Evolutionary conservation across 495 filamentous ascomycete genomes (phyloP), one percentile per base, ranked within the genome.

Genomic region (Penicillium pancosmium): DNA sequence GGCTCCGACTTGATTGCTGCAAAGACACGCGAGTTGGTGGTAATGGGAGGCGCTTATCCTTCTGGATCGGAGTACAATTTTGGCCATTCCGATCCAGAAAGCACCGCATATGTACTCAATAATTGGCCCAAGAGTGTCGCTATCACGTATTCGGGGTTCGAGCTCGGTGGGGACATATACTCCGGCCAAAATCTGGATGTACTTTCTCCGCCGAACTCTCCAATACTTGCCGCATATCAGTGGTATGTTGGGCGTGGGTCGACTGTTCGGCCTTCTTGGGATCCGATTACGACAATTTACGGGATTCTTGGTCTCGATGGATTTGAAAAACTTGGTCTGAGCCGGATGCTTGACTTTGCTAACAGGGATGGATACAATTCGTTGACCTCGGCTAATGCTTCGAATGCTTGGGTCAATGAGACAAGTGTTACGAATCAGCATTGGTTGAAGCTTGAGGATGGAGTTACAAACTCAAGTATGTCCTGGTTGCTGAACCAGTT

Each of bases 191-290:
- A 41, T 10, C 9, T 54, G 11, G 51, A 27, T 12, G 27, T 35
- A 38, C n/a, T 35, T 23, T 54, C 51, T 3, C 51, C 51, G 8
- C 33, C 35, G 13, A 40, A 54, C 8, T 54, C 51, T 5, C 51
- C 33, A 8, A 40, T 54, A n/a, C n/a, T 54, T 15, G 15, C 51
- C 12, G 51, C 51, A 19, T 54, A 54, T 16, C 51, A 54, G 16
- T 54, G 51, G 51, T 54, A 54, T 54, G 51, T 54, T 54, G 51
- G 51, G n/a, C 35, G 51, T 23, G 51, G 51, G 21, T 54, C 51
- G 8, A 36, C 51, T 10, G 36, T 54, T 40, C 34, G 51, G 35
- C 31, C 35, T 3, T 54, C 51, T 8, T 54, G 51, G 51, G 51
- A 54, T 33, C 51, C 51, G 9, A 54, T 54, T 16, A 54, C 51